Conservation (phyloP, 2,329 filamentous ascomycete genomes). For the Aspergillus udagawae region DNA sequence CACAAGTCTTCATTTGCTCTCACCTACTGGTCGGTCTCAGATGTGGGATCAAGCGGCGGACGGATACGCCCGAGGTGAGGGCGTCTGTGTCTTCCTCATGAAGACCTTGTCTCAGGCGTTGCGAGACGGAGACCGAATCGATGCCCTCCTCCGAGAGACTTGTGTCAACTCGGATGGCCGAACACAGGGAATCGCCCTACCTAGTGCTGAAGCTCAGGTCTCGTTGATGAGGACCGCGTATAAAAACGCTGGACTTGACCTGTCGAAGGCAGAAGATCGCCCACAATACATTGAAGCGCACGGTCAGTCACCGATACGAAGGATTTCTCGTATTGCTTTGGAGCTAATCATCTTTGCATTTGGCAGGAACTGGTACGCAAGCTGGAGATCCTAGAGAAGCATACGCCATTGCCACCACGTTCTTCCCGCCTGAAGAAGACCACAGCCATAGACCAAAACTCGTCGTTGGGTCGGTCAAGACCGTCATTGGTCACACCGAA, state of each 20-base stretch:
- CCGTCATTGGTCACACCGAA: conserved; percentile 25
- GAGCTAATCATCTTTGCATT: too few relatives aligned
- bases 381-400: conserved; percentile 31
- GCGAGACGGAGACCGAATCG: conserved; percentile 38
- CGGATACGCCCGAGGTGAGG: conserved; percentile 50
- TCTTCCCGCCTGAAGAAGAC: conserved; percentile 7
- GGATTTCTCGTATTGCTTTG: too few relatives aligned
- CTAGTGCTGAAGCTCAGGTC: conserved; percentile 28
- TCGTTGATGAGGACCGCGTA: conserved; percentile 34
- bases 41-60: conserved; percentile 41
- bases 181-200: conserved; percentile 23
- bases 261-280: conserved; percentile 12
- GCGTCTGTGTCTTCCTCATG: conserved; percentile 45
- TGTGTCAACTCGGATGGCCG: conserved; percentile 26
- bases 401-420: conserved; percentile 20
- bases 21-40: conserved; percentile 47
- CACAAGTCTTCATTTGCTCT: conserved; percentile 38
- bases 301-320: too few relatives aligned
- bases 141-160: conserved; percentile 27
- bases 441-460: neutral
- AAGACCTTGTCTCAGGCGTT: conserved; percentile 48
- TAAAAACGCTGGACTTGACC: conserved; percentile 27
- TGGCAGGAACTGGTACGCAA: conserved; percentile 34
- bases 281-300: conserved; percentile 41
- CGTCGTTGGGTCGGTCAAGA: conserved; percentile 17